Conservation (phyloP, 208 protist species). For the Acanthamoeba sp. region DNA sequence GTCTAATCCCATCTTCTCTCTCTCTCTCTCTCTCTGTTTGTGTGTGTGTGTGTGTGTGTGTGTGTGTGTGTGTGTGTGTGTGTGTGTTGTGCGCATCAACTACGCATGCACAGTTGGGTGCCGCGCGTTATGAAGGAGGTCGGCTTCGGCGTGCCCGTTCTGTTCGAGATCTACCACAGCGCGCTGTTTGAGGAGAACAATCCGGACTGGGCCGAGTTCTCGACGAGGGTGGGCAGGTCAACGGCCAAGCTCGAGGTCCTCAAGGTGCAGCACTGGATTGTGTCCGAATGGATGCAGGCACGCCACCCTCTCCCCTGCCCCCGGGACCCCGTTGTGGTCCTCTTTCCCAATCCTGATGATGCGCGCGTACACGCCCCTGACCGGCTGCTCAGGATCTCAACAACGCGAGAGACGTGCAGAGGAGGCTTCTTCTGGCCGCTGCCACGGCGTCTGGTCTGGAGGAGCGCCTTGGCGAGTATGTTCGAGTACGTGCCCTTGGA, state of each 20-base stretch:
- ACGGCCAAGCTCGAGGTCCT: background rate
- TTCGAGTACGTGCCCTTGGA: background rate
- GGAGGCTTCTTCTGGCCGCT: background rate
- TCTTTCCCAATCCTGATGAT: background rate
- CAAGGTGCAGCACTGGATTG: conserved; percentile 7
- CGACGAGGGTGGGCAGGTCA: background rate
- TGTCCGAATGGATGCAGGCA: conserved; percentile 19
- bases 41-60: background rate
- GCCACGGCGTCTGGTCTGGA: background rate
- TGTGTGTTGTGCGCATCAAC: too few relatives aligned
- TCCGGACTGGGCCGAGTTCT: conserved; percentile 24
- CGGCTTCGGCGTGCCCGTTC: background rate
- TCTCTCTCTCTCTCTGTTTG: background rate
- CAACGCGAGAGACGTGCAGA: background rate
- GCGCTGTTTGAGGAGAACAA: conserved; percentile 50
- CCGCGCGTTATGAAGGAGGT: conserved; percentile 31
- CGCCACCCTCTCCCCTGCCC: background rate
- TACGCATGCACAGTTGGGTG: conserved; percentile 53
- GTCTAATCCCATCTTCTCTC: background rate
- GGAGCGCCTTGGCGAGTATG: background rate
- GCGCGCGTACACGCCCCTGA: background rate
- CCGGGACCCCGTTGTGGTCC: too few relatives aligned
- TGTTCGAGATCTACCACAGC: conserved; percentile 64
- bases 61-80: background rate
- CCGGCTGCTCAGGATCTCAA: background rate